phyloP scores from a whole-genome alignment of 2,329 filamentous ascomycete genomes.

The Stenocarpella maydis region DNA sequence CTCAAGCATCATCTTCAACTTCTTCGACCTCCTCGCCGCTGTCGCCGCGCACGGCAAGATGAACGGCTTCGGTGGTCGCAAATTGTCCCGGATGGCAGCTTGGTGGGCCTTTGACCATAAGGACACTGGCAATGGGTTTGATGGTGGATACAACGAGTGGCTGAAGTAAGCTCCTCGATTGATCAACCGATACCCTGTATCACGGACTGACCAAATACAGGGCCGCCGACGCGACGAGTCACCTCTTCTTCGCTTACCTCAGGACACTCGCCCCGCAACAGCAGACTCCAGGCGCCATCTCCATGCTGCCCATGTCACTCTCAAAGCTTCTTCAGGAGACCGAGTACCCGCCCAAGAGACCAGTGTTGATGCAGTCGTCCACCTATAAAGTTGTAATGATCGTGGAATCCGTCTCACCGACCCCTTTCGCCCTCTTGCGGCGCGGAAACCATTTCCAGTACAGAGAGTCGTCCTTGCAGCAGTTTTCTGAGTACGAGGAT shows the following conservation, averaged over 20 bases:
- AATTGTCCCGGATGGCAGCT: constrained; percentile 91
- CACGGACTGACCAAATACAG: constrained; percentile 55
- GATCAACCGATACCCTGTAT: neutral
- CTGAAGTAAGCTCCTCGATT: constrained; percentile 65
- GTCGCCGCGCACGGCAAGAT: constrained; percentile 92
- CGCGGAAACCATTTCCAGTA: constrained; percentile 96
- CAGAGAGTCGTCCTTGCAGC: constrained; percentile 84
- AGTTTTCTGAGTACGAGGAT: constrained; percentile 89
- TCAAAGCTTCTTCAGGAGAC: constrained; percentile 91
- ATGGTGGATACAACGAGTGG: constrained; percentile 93
- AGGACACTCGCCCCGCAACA: constrained; percentile 87
- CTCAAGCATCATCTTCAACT: constrained; percentile 91
- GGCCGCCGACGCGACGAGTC: constrained; percentile 93
- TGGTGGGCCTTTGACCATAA: constrained; percentile 98
- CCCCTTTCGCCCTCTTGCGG: constrained; percentile 88
- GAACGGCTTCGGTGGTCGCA: constrained; percentile 92
- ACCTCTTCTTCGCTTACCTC: constrained; percentile 97
- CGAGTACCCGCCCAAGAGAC: constrained; percentile 87
- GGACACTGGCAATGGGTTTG: constrained; percentile 89
- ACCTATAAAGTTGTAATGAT: constrained; percentile 97
- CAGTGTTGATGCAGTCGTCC: constrained; percentile 77
- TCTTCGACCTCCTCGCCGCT: constrained; percentile 91
- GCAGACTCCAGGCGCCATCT: constrained; percentile 75
- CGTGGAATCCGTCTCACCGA: constrained; percentile 92
- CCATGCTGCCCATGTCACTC: constrained; percentile 86